Conservation (phyloP, 208 protist genomes). For the Trypanosoma brucei region DNA sequence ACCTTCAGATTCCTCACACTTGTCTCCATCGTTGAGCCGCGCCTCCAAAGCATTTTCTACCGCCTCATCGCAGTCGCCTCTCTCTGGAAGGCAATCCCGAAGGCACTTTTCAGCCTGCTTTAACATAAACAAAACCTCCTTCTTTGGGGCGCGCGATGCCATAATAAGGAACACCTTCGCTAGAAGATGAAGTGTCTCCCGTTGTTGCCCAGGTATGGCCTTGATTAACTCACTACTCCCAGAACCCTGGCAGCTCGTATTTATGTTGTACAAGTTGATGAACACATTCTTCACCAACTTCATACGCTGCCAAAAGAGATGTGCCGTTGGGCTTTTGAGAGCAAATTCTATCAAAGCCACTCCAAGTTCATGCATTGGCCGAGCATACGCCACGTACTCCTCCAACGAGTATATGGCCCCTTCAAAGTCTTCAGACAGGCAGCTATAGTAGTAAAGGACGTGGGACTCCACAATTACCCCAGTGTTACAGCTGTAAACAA, state of each 20-base stretch:
- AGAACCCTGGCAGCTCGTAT: slow-evolving; percentile 51
- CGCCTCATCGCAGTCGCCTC: slow-evolving; percentile 31
- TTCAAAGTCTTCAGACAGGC: slow-evolving; percentile 76
- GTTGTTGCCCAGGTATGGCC: slow-evolving; percentile 70
- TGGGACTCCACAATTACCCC: slow-evolving; percentile 71
- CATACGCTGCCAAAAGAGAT: slow-evolving; percentile 78
- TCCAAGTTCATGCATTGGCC: slow-evolving; percentile 71
- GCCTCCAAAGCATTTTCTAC: slow-evolving; percentile 17
- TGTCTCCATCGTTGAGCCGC: slow-evolving; percentile 3
- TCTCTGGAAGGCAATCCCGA: slow-evolving; percentile 56
- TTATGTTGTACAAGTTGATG: slow-evolving; percentile 66
- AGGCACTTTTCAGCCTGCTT: slow-evolving; percentile 78
- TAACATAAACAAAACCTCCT: slow-evolving; percentile 53
- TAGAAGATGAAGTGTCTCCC: slow-evolving; percentile 67
- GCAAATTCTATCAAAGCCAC: slow-evolving; percentile 77
- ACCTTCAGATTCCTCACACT: slow-evolving; percentile 3
- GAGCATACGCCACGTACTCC: slow-evolving; percentile 78
- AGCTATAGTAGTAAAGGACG: slow-evolving; percentile 78
- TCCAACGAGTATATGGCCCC: slow-evolving; percentile 75
- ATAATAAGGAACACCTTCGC: slow-evolving; percentile 81
- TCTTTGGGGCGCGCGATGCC: slow-evolving; percentile 69
- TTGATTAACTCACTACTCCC: slow-evolving; percentile 54
- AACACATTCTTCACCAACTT: slow-evolving; percentile 74
- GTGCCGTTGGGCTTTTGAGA: slow-evolving; percentile 65
- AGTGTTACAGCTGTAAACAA: slow-evolving; percentile 62